These are phyloP conservation scores for Barbarea vulgaris DNA, from an alignment of 345 rosid genomes.

Conservation along the genomic window DNA sequence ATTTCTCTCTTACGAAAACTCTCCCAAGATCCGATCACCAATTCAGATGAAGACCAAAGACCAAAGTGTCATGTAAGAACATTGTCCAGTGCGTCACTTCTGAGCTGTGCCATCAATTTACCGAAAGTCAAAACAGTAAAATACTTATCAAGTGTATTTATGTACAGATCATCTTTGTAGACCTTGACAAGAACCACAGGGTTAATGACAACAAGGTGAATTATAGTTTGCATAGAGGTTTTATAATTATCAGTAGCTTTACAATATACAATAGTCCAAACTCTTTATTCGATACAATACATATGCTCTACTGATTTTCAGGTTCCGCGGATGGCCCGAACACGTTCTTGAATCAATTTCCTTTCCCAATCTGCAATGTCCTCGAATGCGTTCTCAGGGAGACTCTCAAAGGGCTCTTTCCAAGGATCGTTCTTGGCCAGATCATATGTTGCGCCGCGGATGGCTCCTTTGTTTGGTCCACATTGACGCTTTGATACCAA, in stretches of 20 bases:
- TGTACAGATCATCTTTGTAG: not conserved
- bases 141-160: not conserved
- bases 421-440: constrained; percentile 75
- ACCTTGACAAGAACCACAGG: not conserved
- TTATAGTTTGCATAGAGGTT: not conserved
- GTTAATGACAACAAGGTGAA: not conserved
- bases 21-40: not conserved
- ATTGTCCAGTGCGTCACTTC: not conserved
- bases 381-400: constrained; percentile 78
- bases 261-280: not conserved
- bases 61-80: not conserved
- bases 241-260: constrained; percentile 2
- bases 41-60: not conserved
- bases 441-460: constrained; percentile 83
- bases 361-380: constrained; percentile 91
- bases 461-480: constrained; percentile 81
- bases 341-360: constrained; percentile 68
- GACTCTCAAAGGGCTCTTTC: constrained; percentile 82
- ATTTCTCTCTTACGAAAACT: not conserved
- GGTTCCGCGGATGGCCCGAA: constrained; percentile 61
- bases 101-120: not conserved
- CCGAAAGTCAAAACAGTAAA: not conserved
- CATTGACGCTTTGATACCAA: constrained; percentile 77
- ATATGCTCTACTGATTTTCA: constrained; percentile 36
- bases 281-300: not conserved